Evolutionary conservation across 2,329 filamentous ascomycete genomes (phyloP).

Genomic region (Neopestalotiopsis clavispora): DNA sequence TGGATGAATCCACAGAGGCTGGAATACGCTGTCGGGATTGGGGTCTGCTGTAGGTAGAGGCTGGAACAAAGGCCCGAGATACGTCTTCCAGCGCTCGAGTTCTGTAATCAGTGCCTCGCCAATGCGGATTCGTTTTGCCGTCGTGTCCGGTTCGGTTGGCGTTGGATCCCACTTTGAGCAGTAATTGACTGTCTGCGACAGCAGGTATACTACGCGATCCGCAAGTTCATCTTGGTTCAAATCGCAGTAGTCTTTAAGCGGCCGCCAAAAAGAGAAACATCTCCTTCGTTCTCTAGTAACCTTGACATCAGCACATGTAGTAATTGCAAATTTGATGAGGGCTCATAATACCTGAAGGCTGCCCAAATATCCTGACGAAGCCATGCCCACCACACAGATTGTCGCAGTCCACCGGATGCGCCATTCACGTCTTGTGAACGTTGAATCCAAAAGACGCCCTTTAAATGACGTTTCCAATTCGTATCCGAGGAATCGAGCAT

Average conservation of each 20-base stretch:
- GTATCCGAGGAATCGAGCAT: conserved; percentile 64
- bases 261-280: conserved; percentile 63
- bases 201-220: conserved; percentile 56
- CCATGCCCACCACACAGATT: conserved; percentile 70
- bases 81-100: conserved; percentile 37
- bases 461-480: conserved; percentile 66
- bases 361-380: conserved; percentile 70
- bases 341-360: conserved; percentile 41
- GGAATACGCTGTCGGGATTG: conserved; percentile 38
- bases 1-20: conserved; percentile 57
- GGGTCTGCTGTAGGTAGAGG: conserved; percentile 40
- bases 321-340: background rate
- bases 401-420: conserved; percentile 58
- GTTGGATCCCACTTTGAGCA: conserved; percentile 47
- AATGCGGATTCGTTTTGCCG: conserved; percentile 21
- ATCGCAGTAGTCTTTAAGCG: conserved; percentile 42
- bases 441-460: conserved; percentile 70
- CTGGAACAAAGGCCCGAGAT: conserved; percentile 42
- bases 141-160: conserved; percentile 15
- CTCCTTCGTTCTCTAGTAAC: conserved; percentile 56
- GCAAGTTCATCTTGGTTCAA: conserved; percentile 60
- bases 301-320: background rate
- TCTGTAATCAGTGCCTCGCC: conserved; percentile 29
- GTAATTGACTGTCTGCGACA: conserved; percentile 63
- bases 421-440: conserved; percentile 66